Conservation (phyloP, 345 rosid species). For the Hypericum androsaemum region DNA sequence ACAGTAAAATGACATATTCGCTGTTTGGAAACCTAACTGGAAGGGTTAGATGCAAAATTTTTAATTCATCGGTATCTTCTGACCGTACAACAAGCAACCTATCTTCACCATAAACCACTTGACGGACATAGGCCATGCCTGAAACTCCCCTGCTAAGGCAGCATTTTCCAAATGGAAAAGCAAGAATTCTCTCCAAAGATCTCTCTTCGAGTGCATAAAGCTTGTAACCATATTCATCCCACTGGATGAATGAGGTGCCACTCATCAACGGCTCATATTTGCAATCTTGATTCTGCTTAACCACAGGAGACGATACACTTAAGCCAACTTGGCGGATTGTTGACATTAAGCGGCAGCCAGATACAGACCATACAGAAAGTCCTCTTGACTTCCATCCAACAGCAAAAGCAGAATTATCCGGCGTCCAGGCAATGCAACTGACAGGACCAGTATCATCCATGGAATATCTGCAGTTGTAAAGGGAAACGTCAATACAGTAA, state of each 20-base stretch:
- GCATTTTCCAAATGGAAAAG: constrained; percentile 92
- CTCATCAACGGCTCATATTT: constrained; percentile 77
- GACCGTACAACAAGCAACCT: constrained; percentile 94
- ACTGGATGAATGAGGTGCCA: constrained; percentile 83
- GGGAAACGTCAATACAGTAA: constrained; percentile 6
- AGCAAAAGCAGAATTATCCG: constrained; percentile 95
- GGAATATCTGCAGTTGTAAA: constrained; percentile 53
- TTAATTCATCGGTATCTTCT: constrained; percentile 86
- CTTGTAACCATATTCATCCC: constrained; percentile 94
- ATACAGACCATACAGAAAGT: constrained; percentile 91
- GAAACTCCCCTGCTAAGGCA: constrained; percentile 93
- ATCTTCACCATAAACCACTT: constrained; percentile 93
- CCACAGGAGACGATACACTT: constrained; percentile 63
- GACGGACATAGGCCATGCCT: constrained; percentile 83
- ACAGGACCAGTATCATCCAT: constrained; percentile 93
- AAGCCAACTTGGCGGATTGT: constrained; percentile 90
- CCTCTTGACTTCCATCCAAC: constrained; percentile 99
- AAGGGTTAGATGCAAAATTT: constrained; percentile 81
- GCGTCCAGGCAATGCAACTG: constrained; percentile 89
- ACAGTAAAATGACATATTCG: constrained; percentile 7
- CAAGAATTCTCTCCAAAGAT: constrained; percentile 71
- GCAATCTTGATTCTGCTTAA: constrained; percentile 63
- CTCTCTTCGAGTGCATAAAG: constrained; percentile 86
- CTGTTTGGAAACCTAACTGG: constrained; percentile 50
- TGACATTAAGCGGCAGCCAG: constrained; percentile 98